Evolutionary conservation across 306 rosid species (phyloP).

Genomic region (Malus sieversii): DNA sequence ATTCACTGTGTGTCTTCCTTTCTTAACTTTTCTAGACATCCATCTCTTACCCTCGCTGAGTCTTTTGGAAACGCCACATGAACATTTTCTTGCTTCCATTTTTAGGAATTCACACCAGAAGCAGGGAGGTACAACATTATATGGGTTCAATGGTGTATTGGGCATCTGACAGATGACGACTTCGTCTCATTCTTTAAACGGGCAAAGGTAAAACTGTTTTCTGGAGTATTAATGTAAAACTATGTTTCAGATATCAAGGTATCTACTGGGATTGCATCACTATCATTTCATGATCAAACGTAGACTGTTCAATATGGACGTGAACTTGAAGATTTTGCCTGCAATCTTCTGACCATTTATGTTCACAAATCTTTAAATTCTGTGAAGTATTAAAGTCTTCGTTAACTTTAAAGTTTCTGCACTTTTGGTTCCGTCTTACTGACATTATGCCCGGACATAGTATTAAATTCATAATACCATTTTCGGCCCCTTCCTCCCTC

Average conservation of each 20-base stretch:
- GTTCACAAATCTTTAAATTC: neutral
- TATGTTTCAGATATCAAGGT: neutral
- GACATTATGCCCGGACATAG: too few relatives aligned
- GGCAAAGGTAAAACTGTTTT: constrained; percentile 58
- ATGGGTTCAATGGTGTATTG: constrained; percentile 98
- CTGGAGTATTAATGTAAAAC: constrained; percentile 1
- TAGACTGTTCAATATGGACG: neutral
- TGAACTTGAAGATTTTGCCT: neutral
- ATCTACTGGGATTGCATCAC: neutral
- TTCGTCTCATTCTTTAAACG: constrained; percentile 74
- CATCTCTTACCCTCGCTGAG: neutral
- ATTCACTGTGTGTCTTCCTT: neutral
- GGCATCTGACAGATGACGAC: constrained; percentile 96
- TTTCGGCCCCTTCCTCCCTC: too few relatives aligned
- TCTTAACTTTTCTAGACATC: neutral
- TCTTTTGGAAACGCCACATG: neutral
- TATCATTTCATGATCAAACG: neutral
- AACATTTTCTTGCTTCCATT: constrained; percentile 11
- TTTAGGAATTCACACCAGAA: constrained; percentile 82
- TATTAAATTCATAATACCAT: too few relatives aligned
- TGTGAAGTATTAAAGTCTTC: neutral
- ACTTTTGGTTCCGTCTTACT: too few relatives aligned
- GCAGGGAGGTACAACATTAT: constrained; percentile 83
- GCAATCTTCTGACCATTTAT: neutral
- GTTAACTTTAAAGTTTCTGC: neutral